Conservation (phyloP, 1,284 basidiomycete species). For the Pterulicium gracile region DNA sequence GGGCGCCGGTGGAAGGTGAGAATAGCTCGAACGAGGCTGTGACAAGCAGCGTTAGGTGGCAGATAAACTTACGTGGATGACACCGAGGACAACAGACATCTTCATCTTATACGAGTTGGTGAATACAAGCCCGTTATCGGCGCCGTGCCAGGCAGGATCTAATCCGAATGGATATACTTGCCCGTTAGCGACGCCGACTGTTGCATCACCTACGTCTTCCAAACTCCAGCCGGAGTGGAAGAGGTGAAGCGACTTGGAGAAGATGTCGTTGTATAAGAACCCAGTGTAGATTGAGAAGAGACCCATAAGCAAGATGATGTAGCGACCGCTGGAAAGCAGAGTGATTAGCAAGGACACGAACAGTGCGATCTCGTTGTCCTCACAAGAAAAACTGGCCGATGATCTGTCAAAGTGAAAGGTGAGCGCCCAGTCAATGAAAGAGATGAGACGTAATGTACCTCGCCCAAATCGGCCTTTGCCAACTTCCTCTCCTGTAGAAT, state of each 20-base stretch:
- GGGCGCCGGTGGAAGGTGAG: constrained; percentile 11
- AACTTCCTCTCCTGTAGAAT: constrained; percentile 79
- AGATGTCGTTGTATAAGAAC: constrained; percentile 98
- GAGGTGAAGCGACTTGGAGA: constrained; percentile 86
- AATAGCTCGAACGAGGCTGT: constrained; percentile 2
- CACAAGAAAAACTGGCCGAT: constrained; percentile 88
- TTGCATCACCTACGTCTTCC: constrained; percentile 37
- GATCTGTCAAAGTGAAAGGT: constrained; percentile 41
- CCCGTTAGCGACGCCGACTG: constrained; percentile 47
- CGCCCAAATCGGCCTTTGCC: constrained; percentile 68
- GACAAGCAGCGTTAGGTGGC: constrained; percentile 6
- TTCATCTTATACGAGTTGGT: constrained; percentile 99
- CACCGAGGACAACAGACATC: constrained; percentile 96
- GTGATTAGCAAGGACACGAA: constrained; percentile 13
- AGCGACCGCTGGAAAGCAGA: constrained; percentile 69
- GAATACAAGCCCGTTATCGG: constrained; percentile 89
- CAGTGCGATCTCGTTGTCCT: constrained; percentile 22
- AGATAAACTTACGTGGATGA: constrained; percentile 72
- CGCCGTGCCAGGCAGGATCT: constrained; percentile 92
- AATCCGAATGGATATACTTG: constrained; percentile 86
- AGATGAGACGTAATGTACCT: constrained; percentile 35
- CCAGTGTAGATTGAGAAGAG: constrained; percentile 93
- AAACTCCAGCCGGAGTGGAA: constrained; percentile 89
- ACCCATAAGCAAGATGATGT: constrained; percentile 98
- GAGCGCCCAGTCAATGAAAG: neutral